Base-by-base conservation (phyloP, 2,329 filamentous ascomycete species). In the Pseudomassariella vexata region DNA sequence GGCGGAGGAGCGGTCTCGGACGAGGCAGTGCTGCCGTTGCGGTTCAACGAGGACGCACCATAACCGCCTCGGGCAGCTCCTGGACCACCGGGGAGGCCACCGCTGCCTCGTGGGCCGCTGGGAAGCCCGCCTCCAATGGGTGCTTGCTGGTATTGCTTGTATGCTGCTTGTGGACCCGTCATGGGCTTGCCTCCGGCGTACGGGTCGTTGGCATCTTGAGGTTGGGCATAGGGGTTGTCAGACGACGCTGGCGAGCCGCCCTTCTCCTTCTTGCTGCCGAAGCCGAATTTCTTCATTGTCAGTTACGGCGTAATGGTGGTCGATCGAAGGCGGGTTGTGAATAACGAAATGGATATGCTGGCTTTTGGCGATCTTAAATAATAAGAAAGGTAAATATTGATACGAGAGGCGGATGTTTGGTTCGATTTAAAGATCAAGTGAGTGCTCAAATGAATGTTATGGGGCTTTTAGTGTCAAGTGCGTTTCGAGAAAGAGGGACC, bases 281-380 rank as follows among this genome's bases (percentile, higher is more conserved):
- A 76, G 29, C 70, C 69, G 45, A 79, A 76, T 46, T 73, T 76
- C 61, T 69, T 73, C 76, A 80, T 80, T 40, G 39, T 56, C 48
- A 22, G 23, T 15, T 24, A 38, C 33, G 33, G 27, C 19, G 28
- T 21, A 30, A 32, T 19, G 11, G n/a, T 6, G 12, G 12, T 29
- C 5, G n/a, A n/a, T n/a, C n/a, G n/a, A n/a, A n/a, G n/a, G n/a
- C n/a, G n/a, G n/a, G n/a, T n/a, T n/a, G n/a, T n/a, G n/a, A n/a
- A n/a, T n/a, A n/a, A n/a, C n/a, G n/a, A n/a, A n/a, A n/a, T n/a
- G n/a, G n/a, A n/a, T n/a, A n/a, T n/a, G n/a, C n/a, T n/a, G n/a
- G n/a, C n/a, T n/a, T 9, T 23, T 9, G 21, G 9, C 9, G 9
- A 23, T 23, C n/a, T 23, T n/a, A n/a, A 9, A 23, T 9, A 23